A percentile compares a stretch with the other conserved stretches of the same genome.
Conservation (phyloP, 352 stramenopile species). For the Phytophthora agathidicida region DNA sequence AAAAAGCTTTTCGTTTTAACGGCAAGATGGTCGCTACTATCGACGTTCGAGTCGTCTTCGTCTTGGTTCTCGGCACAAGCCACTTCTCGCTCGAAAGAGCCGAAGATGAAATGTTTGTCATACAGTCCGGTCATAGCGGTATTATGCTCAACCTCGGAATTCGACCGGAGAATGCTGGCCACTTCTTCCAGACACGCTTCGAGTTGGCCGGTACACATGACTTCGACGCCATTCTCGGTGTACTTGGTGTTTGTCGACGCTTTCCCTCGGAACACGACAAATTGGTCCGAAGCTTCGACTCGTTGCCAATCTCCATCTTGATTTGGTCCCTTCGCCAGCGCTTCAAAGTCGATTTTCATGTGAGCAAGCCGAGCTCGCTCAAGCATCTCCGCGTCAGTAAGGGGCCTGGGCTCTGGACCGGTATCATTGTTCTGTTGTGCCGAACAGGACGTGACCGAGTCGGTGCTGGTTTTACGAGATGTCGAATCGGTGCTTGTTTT, state of each 20-base stretch:
- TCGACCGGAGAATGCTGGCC: constrained; percentile 15
- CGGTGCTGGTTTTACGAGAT: too few species aligned
- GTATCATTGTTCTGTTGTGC: not conserved
- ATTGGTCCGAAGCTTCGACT: constrained; percentile 5
- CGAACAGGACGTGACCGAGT: too few species aligned
- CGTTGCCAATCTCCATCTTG: constrained; percentile 6
- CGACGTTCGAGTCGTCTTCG: not conserved
- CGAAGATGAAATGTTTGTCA: constrained; percentile 32
- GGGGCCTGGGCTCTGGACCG: not conserved
- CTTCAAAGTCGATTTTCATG: constrained; percentile 7
- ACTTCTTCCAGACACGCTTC: constrained; percentile 34
- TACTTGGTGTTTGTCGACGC: not conserved
- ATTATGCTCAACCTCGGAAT: constrained; percentile 24
- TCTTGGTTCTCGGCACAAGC: not conserved
- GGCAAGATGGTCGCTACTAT: constrained; percentile 13
- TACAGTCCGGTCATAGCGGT: constrained; percentile 34
- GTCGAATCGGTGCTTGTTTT: not conserved
- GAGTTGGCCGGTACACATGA: constrained; percentile 22
- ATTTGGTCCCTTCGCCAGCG: constrained; percentile 2
- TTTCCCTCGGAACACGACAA: constrained; percentile 18
- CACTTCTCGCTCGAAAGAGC: constrained; percentile 23
- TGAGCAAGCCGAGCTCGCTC: constrained; percentile 9
- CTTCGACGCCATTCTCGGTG: constrained; percentile 5
- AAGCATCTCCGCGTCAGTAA: constrained; percentile 9
- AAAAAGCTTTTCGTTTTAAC: constrained; percentile 37